Base-by-base conservation (phyloP, 768 basidiomycete genomes). In the Lactarius hengduanensis region DNA sequence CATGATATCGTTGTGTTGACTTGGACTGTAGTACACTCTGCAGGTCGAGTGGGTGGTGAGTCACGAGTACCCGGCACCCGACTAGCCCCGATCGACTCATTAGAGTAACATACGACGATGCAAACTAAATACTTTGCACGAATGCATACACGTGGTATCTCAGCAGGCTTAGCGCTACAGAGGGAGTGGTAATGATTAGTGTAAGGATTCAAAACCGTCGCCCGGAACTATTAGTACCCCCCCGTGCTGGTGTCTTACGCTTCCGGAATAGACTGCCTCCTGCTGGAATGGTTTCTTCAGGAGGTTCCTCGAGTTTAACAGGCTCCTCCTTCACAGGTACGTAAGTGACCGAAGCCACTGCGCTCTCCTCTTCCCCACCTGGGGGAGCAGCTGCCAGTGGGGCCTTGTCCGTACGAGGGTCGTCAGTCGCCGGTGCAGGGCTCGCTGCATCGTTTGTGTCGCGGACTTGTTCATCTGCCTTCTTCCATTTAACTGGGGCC, bases 401-500 rank as follows among this genome's bases (percentile, higher is more conserved):
- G 26, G 18, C 40, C 28, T 22, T 16, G 28, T 63, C 41, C n/a
- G 53, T 36, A 28, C 28, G 40, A 16, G 9, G 16, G 0, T 22
- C 8, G 20, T 63, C 58, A 22, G 26, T 50, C 8, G n/a, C 57
- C 15, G 59, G 40, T 15, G n/a, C 28, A 36, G 57, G 57, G 22
- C 20, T 10, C 57, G 38, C 18, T n/a, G 22, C 43, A 5, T 57
- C 63, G 10, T 34, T 40, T 36, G 59, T 36, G 3, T 53, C 60
- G 16, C 47, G 43, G 3, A 18, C 43, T 0, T 43, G n/a, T 36
- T 66, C 70, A 13, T 64, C 62, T 3, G 68, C 70, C 41, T 62
- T 71, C 62, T 62, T 69, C 68, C 70, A 71, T 38, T 66, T 69
- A 2, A 65, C 61, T 11, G 68, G 60, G 4, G 70, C 65, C 70